Evolutionary conservation across 345 rosid genomes (phyloP).

Genomic region (Acer campestre): DNA sequence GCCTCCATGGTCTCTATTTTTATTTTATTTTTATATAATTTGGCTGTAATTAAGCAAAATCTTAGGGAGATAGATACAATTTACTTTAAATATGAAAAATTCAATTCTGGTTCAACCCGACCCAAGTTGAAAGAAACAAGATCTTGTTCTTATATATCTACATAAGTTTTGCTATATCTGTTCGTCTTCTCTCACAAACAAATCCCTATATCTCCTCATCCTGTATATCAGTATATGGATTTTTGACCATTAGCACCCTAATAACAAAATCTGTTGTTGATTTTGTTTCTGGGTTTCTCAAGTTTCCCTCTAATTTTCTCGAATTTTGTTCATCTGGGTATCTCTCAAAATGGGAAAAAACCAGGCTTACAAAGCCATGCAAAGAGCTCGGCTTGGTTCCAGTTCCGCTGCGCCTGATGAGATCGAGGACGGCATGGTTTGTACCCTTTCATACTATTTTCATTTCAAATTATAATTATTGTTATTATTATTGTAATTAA

Average conservation of each 20-base stretch:
- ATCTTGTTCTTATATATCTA: neutral
- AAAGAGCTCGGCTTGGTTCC: slow-evolving; percentile 86
- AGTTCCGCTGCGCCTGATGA: slow-evolving; percentile 83
- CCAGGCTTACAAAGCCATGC: slow-evolving; percentile 99
- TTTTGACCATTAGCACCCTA: slow-evolving; percentile 22
- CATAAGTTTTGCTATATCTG: neutral
- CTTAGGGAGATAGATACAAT: too few species aligned
- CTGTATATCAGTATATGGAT: neutral
- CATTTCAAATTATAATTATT: neutral
- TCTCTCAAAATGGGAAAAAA: slow-evolving; percentile 82
- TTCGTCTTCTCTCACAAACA: neutral
- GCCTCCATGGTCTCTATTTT: too few species aligned
- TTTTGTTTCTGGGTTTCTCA: slow-evolving; percentile 1
- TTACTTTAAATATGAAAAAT: too few species aligned
- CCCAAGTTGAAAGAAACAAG: neutral
- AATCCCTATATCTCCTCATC: slow-evolving; percentile 8
- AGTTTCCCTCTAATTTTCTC: neutral
- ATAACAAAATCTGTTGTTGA: neutral
- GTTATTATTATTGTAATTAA: too few species aligned
- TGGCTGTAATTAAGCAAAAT: too few species aligned
- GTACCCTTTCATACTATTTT: slow-evolving; percentile 76
- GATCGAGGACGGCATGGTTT: slow-evolving; percentile 98
- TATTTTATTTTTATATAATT: too few species aligned
- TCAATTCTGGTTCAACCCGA: too few species aligned
- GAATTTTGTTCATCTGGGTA: slow-evolving; percentile 13